phyloP scores from a whole-genome alignment of 768 basidiomycete species.

The Xerocomellus dryophilus region DNA sequence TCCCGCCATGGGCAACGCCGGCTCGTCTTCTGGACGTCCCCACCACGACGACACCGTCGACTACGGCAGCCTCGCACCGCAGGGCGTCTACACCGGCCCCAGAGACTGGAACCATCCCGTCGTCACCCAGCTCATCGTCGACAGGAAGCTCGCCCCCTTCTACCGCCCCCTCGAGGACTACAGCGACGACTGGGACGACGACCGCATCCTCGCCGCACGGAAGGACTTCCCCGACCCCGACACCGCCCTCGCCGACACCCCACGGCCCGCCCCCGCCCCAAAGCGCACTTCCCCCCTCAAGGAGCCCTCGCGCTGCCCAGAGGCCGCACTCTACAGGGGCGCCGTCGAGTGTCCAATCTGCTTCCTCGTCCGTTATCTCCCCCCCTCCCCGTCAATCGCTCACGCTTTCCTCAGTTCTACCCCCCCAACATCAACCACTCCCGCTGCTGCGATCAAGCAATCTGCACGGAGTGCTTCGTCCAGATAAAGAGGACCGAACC shows the following conservation, averaged over 20 bases:
- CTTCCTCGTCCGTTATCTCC: constrained; percentile 71
- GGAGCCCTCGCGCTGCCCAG: constrained; percentile 62
- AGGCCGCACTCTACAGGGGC: constrained; percentile 77
- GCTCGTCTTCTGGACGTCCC: constrained; percentile 68
- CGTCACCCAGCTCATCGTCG: constrained; percentile 84
- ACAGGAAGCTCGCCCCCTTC: constrained; percentile 90
- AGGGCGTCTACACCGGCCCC: constrained; percentile 81
- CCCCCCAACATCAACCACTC: constrained; percentile 96
- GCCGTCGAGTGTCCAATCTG: constrained; percentile 97
- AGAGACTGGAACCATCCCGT: constrained; percentile 88
- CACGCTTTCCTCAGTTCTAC: constrained; percentile 69
- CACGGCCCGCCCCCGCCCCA: constrained; percentile 31
- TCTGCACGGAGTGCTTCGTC: constrained; percentile 99
- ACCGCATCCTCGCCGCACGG: constrained; percentile 77
- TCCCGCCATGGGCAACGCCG: constrained; percentile 71
- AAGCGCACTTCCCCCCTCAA: constrained; percentile 60
- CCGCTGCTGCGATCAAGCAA: constrained; percentile 96
- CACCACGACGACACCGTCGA: constrained; percentile 84
- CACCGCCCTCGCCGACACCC: constrained; percentile 37
- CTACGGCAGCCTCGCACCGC: constrained; percentile 74
- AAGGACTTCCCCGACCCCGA: constrained; percentile 62
- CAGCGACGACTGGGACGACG: constrained; percentile 84
- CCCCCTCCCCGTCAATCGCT: constrained; percentile 11
- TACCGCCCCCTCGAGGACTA: constrained; percentile 96
- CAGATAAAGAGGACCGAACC: constrained; percentile 98